Evolutionary conservation across 805 yeast genomes (phyloP), one percentile per base, ranked within the genome.

Genomic region (Kluyveromyces nonfermentans): DNA sequence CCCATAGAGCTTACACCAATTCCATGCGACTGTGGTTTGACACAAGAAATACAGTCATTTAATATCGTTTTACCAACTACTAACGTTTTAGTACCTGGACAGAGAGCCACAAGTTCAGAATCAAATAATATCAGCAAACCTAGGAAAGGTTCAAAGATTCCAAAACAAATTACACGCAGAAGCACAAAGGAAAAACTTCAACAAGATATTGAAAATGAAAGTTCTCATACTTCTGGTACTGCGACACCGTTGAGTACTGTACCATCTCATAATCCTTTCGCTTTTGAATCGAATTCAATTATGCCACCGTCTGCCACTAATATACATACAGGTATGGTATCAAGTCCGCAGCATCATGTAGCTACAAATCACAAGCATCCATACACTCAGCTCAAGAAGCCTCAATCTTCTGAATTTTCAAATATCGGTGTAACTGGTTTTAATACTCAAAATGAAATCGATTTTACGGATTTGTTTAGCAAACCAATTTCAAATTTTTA

Each of bases 1-100:
- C 68, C 68, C 9, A 59, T 60, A 8, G 55, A 53, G 17, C 50
- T 57, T 1, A 50, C 62, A 10, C 50, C 58, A 34, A 62, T 63
- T 21, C 61, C 65, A 7, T 63, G 68, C 48, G 67, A 63, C 32
- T 63, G 68, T 56, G 68, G 68, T 25, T 51, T 63, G 35, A 63
- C 68, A 7, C 56, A 53, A 37, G 68, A 63, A 47, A 60, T 63
- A 40, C 52, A 58, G 45, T 57, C 62, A 34, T 63, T 63, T 39
- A 54, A 61, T 44, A 57, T 63, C 16, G 57, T 62, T 16, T 46
- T 63, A 36, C 68, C 68, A 4, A 54, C 55, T 31, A 49, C 54
- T 15, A 49, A 51, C 15, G 46, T 53, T 20, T 37, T 36, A 42
- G 20, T 32, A 8, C 36, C 42, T 19, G 34, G 41, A n/a, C 31